Evolutionary conservation across 2,329 filamentous ascomycete species (phyloP).

Genomic region (Alternaria brassicae): DNA sequence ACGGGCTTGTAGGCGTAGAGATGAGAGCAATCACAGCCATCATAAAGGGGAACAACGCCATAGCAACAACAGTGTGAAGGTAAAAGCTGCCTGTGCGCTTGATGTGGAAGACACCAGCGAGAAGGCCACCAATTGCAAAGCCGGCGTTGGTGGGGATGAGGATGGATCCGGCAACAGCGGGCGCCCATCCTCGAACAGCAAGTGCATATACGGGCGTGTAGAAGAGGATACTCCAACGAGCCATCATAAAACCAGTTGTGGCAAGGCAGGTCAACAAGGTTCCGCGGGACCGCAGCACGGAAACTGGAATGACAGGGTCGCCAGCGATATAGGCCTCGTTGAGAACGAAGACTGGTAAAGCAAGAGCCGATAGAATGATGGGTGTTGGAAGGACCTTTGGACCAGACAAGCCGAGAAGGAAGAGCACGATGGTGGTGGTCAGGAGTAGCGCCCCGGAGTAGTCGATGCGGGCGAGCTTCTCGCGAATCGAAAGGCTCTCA

Average conservation of each 20-base stretch:
- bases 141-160: constrained; percentile 83
- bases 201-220: constrained; percentile 82
- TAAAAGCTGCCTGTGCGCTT: constrained; percentile 77
- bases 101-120: constrained; percentile 79
- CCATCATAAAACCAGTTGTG: constrained; percentile 79
- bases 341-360: constrained; percentile 61
- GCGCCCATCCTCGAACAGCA: constrained; percentile 73
- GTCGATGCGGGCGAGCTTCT: constrained; percentile 72
- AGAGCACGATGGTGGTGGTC: constrained; percentile 66
- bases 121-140: constrained; percentile 75
- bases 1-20: constrained; percentile 61
- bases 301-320: constrained; percentile 78
- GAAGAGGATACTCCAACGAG: constrained; percentile 81
- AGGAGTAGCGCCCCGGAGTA: constrained; percentile 71
- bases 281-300: constrained; percentile 72
- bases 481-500: constrained; percentile 49
- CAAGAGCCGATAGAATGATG: constrained; percentile 65
- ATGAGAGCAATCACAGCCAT: constrained; percentile 65
- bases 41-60: constrained; percentile 67
- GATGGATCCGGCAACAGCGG: constrained; percentile 75
- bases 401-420: constrained; percentile 74
- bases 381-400: constrained; percentile 66
- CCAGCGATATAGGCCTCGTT: constrained; percentile 69
- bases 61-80: constrained; percentile 65
- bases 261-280: constrained; percentile 76